These are phyloP conservation scores for Lentinus tigrinus DNA, from an alignment of 768 basidiomycete species.

Conservation along the genomic window DNA sequence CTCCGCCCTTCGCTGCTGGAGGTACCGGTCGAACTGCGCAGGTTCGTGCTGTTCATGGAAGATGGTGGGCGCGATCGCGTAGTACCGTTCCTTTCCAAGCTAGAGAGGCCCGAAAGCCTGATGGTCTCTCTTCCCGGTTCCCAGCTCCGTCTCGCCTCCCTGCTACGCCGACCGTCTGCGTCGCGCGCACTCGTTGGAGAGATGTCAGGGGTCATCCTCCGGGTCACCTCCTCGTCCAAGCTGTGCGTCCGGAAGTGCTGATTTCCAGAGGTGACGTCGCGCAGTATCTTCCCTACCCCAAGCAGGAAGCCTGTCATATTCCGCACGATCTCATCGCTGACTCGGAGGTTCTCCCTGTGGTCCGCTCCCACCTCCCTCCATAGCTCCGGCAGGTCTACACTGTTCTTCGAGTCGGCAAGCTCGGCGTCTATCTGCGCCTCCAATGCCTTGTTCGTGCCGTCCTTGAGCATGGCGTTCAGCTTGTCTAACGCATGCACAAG, in stretches of 20 bases:
- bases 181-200: slow-evolving; percentile 42
- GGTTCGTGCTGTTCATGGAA: slow-evolving; percentile 3
- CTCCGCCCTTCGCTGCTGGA: slow-evolving; percentile 32
- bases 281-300: slow-evolving; percentile 68
- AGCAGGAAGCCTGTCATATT: slow-evolving; percentile 74
- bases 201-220: slow-evolving; percentile 35
- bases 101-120: slow-evolving; percentile 27
- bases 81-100: slow-evolving; percentile 18
- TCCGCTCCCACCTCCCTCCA: slow-evolving; percentile 73
- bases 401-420: slow-evolving; percentile 44
- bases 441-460: slow-evolving; percentile 56
- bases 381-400: slow-evolving; percentile 48
- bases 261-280: slow-evolving; percentile 45
- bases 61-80: slow-evolving; percentile 16
- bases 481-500: slow-evolving; percentile 67
- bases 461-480: slow-evolving; percentile 60
- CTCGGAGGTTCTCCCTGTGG: slow-evolving; percentile 66
- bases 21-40: slow-evolving; percentile 24
- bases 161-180: slow-evolving; percentile 56
- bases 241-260: slow-evolving; percentile 53
- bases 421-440: slow-evolving; percentile 78
- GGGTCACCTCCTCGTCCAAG: slow-evolving; percentile 48
- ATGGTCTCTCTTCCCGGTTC: slow-evolving; percentile 31
- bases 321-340: slow-evolving; percentile 78
- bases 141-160: slow-evolving; percentile 48